phyloP scores from a whole-genome alignment of 768 basidiomycete genomes.

The Boletellus emodensis region DNA sequence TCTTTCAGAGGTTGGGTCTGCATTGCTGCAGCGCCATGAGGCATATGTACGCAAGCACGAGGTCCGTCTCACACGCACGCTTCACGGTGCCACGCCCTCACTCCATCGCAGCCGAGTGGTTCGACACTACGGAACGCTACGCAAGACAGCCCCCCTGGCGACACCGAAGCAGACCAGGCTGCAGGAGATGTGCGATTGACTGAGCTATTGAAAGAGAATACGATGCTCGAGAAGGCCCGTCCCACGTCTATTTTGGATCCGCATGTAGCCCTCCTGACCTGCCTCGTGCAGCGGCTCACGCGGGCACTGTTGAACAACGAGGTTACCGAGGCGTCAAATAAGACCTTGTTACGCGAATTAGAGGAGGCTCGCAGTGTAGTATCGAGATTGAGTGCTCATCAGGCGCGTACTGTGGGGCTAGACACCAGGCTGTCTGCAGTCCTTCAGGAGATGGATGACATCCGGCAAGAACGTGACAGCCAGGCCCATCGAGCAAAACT shows the following conservation, averaged over 20 bases:
- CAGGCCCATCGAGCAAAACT: slow-evolving; percentile 62
- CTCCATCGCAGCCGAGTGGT: slow-evolving; percentile 14
- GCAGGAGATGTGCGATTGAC: slow-evolving; percentile 35
- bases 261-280: slow-evolving; percentile 4
- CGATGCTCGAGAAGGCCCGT: slow-evolving; percentile 45
- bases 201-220: slow-evolving; percentile 52
- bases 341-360: slow-evolving; percentile 67
- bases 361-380: slow-evolving; percentile 68
- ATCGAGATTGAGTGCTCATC: slow-evolving; percentile 61
- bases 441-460: slow-evolving; percentile 77
- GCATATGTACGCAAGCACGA: slow-evolving; percentile 75
- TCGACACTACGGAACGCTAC: slow-evolving; percentile 14
- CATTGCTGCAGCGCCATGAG: slow-evolving; percentile 81
- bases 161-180: slow-evolving; percentile 9
- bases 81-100: slow-evolving; percentile 11
- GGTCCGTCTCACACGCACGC: slow-evolving; percentile 36
- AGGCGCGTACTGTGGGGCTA: slow-evolving; percentile 67
- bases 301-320: slow-evolving; percentile 81
- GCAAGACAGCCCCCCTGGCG: slow-evolving; percentile 7
- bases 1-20: slow-evolving; percentile 79
- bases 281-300: slow-evolving; percentile 55
- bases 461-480: slow-evolving; percentile 75
- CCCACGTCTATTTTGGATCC: neutral
- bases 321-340: slow-evolving; percentile 74
- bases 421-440: slow-evolving; percentile 60